Conservation (phyloP, 2,329 filamentous ascomycete species). For the Fusarium cicatricum region DNA sequence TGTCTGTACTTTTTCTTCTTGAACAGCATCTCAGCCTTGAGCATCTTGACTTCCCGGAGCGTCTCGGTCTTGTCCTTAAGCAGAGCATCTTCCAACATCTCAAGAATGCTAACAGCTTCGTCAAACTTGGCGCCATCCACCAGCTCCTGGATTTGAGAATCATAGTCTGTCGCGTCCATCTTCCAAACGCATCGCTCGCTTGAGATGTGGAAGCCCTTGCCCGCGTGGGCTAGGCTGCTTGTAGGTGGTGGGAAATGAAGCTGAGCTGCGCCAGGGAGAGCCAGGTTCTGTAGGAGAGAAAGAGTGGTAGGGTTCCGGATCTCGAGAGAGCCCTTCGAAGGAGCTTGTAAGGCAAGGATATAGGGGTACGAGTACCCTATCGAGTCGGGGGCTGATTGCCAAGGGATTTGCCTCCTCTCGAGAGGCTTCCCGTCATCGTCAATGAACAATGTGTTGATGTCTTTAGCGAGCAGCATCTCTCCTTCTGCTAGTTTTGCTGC, state of each 20-base stretch:
- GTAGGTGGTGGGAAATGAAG: conserved; percentile 93
- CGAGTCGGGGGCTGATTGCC: conserved; percentile 85
- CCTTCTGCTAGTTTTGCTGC: conserved; percentile 83
- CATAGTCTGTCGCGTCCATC: conserved; percentile 93
- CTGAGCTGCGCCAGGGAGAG: conserved; percentile 81
- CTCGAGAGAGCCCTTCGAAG: conserved; percentile 85
- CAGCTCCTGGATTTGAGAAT: conserved; percentile 85
- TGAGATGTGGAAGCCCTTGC: conserved; percentile 92
- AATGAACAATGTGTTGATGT: conserved; percentile 94
- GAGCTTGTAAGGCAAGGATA: conserved; percentile 83
- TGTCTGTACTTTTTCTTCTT: conserved; percentile 82
- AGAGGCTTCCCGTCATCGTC: conserved; percentile 82
- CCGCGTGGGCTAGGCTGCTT: conserved; percentile 92
- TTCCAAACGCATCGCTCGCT: conserved; percentile 95
- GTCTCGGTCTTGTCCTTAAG: conserved; percentile 82
- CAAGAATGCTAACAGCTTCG: conserved; percentile 88
- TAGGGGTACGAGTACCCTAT: conserved; percentile 98
- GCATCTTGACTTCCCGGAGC: conserved; percentile 86
- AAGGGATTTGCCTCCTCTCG: conserved; percentile 89
- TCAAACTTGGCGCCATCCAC: conserved; percentile 79
- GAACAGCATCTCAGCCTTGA: conserved; percentile 89
- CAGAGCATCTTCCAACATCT: conserved; percentile 91
- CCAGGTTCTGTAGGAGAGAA: conserved; percentile 85
- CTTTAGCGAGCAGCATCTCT: conserved; percentile 92
- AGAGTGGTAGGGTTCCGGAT: conserved; percentile 92